Evolutionary conservation across 306 rosid genomes (phyloP).

Genomic region (Luffa acutangula): DNA sequence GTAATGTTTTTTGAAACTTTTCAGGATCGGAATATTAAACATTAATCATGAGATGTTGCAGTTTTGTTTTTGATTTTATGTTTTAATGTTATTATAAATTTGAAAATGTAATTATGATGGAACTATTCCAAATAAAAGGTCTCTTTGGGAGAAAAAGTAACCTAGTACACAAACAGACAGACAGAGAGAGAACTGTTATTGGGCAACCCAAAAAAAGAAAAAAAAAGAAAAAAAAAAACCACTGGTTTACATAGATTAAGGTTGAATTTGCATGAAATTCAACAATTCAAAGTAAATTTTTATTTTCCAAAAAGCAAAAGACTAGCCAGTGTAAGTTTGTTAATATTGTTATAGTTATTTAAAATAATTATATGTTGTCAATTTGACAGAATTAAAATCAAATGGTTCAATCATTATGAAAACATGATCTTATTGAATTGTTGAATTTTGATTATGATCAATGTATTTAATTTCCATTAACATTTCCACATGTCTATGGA

Average conservation of each 20-base stretch:
- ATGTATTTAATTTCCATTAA: too few species aligned
- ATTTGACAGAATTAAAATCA: background rate
- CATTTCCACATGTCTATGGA: too few species aligned
- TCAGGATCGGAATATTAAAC: background rate
- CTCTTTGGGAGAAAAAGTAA: background rate
- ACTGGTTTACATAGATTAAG: background rate
- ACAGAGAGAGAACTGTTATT: background rate
- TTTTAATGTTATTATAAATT: background rate
- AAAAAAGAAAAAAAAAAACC: background rate
- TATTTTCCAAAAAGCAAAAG: background rate
- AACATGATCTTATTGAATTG: background rate
- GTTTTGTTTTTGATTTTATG: background rate
- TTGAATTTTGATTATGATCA: background rate
- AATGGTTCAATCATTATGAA: background rate
- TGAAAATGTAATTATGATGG: background rate
- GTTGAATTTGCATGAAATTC: background rate
- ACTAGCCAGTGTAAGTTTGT: background rate
- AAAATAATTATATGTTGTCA: background rate
- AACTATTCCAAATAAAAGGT: background rate
- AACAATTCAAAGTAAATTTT: background rate
- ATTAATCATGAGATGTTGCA: background rate
- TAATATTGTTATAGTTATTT: background rate
- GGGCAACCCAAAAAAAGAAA: background rate
- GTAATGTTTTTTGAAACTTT: background rate
- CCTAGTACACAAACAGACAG: background rate